Conservation (phyloP, 768 basidiomycete species). For the Leccinum arenicola region DNA sequence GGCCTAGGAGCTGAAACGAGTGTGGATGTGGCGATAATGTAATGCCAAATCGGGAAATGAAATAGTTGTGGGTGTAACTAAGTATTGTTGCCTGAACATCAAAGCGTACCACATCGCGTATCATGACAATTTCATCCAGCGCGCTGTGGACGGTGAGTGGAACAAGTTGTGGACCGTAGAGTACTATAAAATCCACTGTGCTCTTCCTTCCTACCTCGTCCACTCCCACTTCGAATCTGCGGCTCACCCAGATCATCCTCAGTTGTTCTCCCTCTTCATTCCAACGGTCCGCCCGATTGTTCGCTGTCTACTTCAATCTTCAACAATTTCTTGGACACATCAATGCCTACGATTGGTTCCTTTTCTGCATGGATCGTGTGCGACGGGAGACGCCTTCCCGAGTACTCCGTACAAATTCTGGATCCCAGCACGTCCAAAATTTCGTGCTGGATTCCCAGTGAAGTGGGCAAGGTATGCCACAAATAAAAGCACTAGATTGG, state of each 20-base stretch:
- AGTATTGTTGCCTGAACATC: background rate
- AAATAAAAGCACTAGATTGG: background rate
- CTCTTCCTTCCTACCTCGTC: too few species aligned
- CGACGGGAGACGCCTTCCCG: conserved; percentile 46
- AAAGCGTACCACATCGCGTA: conserved; percentile 7
- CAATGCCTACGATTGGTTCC: conserved; percentile 48
- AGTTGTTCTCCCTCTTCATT: background rate
- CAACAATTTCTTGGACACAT: background rate
- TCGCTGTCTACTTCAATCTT: background rate
- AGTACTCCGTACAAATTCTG: conserved; percentile 50
- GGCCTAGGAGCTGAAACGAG: background rate
- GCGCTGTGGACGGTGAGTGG: too few species aligned
- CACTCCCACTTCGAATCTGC: background rate
- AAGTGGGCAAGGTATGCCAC: conserved; percentile 49
- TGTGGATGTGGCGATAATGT: background rate
- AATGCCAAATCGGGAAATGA: background rate
- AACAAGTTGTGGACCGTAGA: background rate
- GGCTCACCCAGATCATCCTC: background rate
- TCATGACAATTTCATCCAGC: background rate
- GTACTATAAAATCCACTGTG: too few species aligned
- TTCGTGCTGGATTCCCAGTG: conserved; percentile 69
- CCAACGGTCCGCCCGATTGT: background rate
- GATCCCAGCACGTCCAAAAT: conserved; percentile 44
- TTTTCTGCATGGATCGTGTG: conserved; percentile 71
- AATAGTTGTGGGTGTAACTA: background rate